A percentile compares a stretch with the other conserved stretches of the same genome.
Conservation (phyloP, 2,329 filamentous ascomycete genomes). For the Ascochyta koolunga region DNA sequence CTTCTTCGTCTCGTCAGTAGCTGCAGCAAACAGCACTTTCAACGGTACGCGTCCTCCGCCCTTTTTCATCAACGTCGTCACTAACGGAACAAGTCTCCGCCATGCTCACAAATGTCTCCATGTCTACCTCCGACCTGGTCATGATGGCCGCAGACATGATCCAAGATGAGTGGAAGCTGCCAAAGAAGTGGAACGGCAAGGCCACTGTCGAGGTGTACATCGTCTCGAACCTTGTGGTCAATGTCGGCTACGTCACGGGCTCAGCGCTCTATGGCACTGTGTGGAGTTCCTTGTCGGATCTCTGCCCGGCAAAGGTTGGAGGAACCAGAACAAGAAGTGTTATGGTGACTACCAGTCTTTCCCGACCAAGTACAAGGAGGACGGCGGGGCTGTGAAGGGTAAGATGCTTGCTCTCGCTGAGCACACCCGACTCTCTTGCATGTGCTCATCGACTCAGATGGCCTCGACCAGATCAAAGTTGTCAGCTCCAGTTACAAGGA, state of each 20-base stretch:
- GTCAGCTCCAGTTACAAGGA: neutral
- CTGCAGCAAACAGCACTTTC: neutral
- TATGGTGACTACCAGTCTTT: neutral
- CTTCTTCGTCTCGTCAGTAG: neutral
- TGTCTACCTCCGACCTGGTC: neutral
- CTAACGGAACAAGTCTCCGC: neutral
- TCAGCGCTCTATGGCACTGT: neutral
- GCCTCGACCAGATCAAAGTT: neutral
- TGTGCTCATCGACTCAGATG: neutral
- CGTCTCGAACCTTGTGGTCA: neutral
- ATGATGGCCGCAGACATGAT: no score
- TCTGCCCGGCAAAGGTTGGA: neutral
- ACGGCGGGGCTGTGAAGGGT: neutral
- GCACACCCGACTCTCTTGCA: no score
- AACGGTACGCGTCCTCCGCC: neutral
- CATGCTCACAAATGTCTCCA: neutral
- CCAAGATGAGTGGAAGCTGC: neutral
- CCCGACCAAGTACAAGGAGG: neutral
- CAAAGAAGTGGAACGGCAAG: neutral
- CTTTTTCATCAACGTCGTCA: no score
- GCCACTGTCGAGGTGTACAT: constrained; percentile 4
- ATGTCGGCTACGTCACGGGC: constrained; percentile 3
- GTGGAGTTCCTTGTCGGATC: neutral
- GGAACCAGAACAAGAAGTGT: neutral
- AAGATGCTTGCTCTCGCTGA: neutral